Evolutionary conservation across 2,329 filamentous ascomycete genomes (phyloP).

Genomic region (Neofusicoccum cordaticola): DNA sequence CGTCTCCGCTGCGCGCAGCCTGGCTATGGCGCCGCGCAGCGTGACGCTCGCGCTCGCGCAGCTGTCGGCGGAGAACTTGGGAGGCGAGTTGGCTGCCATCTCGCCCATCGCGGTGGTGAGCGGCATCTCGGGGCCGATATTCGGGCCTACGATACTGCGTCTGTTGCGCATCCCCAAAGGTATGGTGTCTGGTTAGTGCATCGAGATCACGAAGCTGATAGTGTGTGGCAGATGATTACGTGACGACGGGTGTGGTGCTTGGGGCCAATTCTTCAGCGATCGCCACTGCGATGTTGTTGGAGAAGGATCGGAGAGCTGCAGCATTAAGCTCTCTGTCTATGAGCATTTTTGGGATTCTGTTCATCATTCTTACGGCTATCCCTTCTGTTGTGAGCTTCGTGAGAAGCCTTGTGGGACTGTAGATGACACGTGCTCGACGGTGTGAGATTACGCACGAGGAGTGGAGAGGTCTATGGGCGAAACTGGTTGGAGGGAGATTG

Average conservation of each 20-base stretch:
- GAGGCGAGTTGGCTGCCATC: slow-evolving; percentile 55
- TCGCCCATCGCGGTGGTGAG: slow-evolving; percentile 59
- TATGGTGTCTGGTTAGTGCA: no score
- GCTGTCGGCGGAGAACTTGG: slow-evolving; percentile 56
- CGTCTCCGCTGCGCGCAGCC: slow-evolving; percentile 51
- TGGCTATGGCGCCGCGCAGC: slow-evolving; percentile 57
- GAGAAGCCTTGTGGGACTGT: slow-evolving; percentile 21
- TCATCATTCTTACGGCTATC: slow-evolving; percentile 56
- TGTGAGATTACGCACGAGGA: no score
- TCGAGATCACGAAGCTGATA: not conserved
- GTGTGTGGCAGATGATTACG: slow-evolving; percentile 54
- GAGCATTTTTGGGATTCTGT: slow-evolving; percentile 60
- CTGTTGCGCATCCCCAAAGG: slow-evolving; percentile 55
- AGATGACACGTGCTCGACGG: slow-evolving; percentile 20
- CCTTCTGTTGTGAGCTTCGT: slow-evolving; percentile 52
- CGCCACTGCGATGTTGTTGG: slow-evolving; percentile 56
- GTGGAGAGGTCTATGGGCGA: no score
- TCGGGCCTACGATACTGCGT: slow-evolving; percentile 51
- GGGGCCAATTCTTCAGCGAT: slow-evolving; percentile 61
- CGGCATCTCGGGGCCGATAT: slow-evolving; percentile 57
- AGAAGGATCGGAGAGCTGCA: slow-evolving; percentile 57
- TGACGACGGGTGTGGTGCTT: slow-evolving; percentile 61
- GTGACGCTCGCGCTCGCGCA: slow-evolving; percentile 60
- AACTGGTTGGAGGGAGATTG: no score
- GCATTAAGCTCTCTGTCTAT: slow-evolving; percentile 60